Base-by-base conservation (phyloP, 1,284 basidiomycete genomes). In the Boletus semigastroideus region DNA sequence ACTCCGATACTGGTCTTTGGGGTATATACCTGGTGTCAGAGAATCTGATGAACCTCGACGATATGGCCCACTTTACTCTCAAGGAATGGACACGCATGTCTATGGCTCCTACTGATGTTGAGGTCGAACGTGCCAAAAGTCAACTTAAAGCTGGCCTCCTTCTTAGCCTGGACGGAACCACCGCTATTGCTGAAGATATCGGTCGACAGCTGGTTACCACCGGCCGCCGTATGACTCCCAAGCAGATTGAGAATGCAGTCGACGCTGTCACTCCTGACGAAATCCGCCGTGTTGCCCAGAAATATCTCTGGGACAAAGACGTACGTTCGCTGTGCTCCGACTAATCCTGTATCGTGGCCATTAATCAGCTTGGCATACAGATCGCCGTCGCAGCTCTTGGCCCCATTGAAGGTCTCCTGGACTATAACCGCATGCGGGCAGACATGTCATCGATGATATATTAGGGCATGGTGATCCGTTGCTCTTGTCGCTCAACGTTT, bases 1-100 rank as follows among this genome's bases (percentile, higher is more conserved):
- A 99, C 80, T 95, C 94, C 16, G 97, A 99, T 75, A 99, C 95
- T 17, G 97, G 96, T 66, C 87, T 99, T 42, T 99, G 97, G 97
- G 97, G 97, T 66, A 94, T 98, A 76, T 99, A 99, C 82, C 76
- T 98, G 53, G 91, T 94, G 53, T 87, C 92, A 27, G 97, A 99
- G 82, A 98, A 98, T 79, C 70, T 92, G 52, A 79, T 81, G 74
- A 94, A 96, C 77, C 78, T 98, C 52, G 96, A 99, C 68, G 97
- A 99, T 72, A 75, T 98, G 57, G 73, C 85, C 52, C 96, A 99
- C 79, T 95, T 98, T 73, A 97, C 94, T 28, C 79, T 98, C 58
- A 87, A 84, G 73, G 96, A 99, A 78, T 99, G 96, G 96, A 90
- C 94, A 43, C 83, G 97, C 59, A 96, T 99, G 92, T 90, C 90